Evolutionary conservation across 495 filamentous ascomycete species (phyloP).

Genomic region (Penicillium lividum): DNA sequence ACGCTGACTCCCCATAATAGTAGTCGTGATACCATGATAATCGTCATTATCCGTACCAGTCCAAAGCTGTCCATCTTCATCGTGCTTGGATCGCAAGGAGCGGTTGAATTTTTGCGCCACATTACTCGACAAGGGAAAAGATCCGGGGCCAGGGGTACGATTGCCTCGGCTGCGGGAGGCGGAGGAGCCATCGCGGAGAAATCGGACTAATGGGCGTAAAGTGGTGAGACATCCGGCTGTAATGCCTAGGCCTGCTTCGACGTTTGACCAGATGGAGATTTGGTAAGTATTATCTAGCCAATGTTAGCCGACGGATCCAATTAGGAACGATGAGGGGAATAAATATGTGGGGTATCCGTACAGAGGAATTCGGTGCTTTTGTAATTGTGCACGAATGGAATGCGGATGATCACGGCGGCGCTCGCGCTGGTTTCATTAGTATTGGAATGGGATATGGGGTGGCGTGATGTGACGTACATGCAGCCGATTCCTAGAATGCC

Average conservation of each 20-base stretch:
- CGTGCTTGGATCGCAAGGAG: conserved; percentile 13
- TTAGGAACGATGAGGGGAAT: neutral
- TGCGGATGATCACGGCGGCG: conserved; percentile 38
- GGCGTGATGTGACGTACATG: conserved; percentile 23
- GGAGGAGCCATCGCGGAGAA: conserved; percentile 31
- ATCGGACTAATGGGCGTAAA: conserved; percentile 40
- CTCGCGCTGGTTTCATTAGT: conserved; percentile 27
- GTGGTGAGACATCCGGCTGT: conserved; percentile 42
- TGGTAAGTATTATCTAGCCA: conserved; percentile 33
- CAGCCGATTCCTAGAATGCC: conserved; percentile 37
- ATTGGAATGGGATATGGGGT: conserved; percentile 6
- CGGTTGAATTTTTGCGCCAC: conserved; percentile 16
- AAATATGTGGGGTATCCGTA: conserved; percentile 9
- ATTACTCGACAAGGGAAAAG: conserved; percentile 24
- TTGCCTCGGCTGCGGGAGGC: conserved; percentile 16
- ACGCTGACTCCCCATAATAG: conserved; percentile 24
- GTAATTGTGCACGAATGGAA: conserved; percentile 33
- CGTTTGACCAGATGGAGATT: conserved; percentile 43
- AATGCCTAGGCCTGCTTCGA: conserved; percentile 43
- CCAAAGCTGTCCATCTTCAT: conserved; percentile 22
- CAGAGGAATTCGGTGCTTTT: conserved; percentile 34
- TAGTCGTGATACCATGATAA: conserved; percentile 28
- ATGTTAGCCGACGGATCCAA: neutral
- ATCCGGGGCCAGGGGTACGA: conserved; percentile 16
- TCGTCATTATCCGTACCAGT: conserved; percentile 24